Evolutionary conservation across 768 basidiomycete species (phyloP).

Genomic region (Podaxis pistillaris): DNA sequence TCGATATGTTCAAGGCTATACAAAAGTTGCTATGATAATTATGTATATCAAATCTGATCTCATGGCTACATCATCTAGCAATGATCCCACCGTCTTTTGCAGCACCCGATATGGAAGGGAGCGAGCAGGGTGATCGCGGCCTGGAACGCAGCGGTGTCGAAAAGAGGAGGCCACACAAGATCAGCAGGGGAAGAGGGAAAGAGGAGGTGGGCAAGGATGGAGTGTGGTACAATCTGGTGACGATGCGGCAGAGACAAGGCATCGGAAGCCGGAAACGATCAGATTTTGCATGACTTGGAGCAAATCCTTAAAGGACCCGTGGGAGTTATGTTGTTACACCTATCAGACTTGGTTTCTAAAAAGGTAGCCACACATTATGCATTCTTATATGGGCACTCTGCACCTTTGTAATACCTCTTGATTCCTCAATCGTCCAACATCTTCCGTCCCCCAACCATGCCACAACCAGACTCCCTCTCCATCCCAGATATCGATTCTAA

Average conservation of each 20-base stretch:
- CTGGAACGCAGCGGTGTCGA: not conserved
- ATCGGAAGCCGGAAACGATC: constrained; percentile 12
- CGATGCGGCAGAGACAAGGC: not conserved
- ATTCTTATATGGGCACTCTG: constrained; percentile 28
- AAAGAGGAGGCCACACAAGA: not conserved
- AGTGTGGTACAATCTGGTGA: not conserved
- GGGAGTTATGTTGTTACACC: constrained; percentile 15
- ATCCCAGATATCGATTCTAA: constrained; percentile 31
- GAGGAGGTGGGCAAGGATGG: constrained; percentile 1
- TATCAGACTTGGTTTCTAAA: constrained; percentile 13
- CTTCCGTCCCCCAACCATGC: constrained; percentile 18
- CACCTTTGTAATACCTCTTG: constrained; percentile 22
- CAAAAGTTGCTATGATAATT: not conserved
- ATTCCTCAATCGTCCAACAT: constrained; percentile 21
- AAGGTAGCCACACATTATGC: constrained; percentile 9
- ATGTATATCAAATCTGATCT: constrained; percentile 10
- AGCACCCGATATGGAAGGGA: constrained; percentile 7
- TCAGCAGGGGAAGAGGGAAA: not conserved
- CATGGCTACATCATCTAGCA: not conserved
- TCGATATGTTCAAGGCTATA: not conserved
- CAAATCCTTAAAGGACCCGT: constrained; percentile 9
- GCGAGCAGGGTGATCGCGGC: not conserved
- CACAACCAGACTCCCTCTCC: constrained; percentile 27
- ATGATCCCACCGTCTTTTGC: not conserved
- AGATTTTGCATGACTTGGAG: constrained; percentile 8